These are phyloP conservation scores for Oldenlandia corymbosa DNA, from an alignment of 257 asterid genomes.

Conservation along the genomic window DNA sequence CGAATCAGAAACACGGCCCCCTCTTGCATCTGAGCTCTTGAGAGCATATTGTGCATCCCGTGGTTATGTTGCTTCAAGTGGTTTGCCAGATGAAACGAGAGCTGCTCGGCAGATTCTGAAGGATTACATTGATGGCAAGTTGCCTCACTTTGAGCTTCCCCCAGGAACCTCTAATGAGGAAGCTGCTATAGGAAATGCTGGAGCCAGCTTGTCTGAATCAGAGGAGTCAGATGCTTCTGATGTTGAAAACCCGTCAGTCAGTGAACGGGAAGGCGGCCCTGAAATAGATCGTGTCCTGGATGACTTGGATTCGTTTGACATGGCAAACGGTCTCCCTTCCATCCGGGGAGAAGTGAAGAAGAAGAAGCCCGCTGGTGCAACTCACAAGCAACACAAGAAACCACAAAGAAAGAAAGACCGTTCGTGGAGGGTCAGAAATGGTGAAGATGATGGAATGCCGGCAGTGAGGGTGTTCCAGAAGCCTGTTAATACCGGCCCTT, in stretches of 20 bases:
- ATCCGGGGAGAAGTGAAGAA: constrained; percentile 27
- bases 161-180: constrained; percentile 43
- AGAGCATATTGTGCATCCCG: constrained; percentile 86
- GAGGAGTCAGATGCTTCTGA: constrained; percentile 37
- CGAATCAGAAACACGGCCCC: constrained; percentile 68
- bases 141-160: constrained; percentile 75
- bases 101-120: constrained; percentile 85
- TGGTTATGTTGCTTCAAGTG: constrained; percentile 84
- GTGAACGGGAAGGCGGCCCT: constrained; percentile 28
- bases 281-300: constrained; percentile 52
- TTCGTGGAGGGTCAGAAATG: constrained; percentile 60
- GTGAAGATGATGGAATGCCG: constrained; percentile 83
- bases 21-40: constrained; percentile 67
- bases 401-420: constrained; percentile 82
- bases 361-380: constrained; percentile 38
- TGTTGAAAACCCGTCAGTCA: constrained; percentile 24
- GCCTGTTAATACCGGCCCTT: constrained; percentile 53
- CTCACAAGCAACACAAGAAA: constrained; percentile 84
- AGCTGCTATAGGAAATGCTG: constrained; percentile 24
- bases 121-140: constrained; percentile 93
- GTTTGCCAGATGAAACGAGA: constrained; percentile 89
- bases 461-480: constrained; percentile 66
- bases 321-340: constrained; percentile 56
- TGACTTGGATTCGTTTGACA: constrained; percentile 68
- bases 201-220: constrained; percentile 23